Conservation (phyloP, 306 rosid genomes). For the Vachellia pachyceras region DNA sequence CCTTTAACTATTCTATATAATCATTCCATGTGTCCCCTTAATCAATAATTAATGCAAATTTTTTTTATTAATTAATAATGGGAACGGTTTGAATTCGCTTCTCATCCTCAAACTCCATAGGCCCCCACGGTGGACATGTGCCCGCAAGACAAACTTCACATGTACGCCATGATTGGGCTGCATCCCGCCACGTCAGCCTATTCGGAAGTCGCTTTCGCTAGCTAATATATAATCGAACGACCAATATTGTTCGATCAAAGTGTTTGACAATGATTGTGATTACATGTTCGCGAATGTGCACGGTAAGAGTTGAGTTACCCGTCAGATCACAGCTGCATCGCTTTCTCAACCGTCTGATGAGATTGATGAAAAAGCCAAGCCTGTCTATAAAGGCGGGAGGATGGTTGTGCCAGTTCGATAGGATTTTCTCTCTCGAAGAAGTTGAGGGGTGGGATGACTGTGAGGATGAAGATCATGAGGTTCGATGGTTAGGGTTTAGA, state of each 20-base stretch:
- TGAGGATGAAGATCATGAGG: background rate
- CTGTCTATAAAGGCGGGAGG: slow-evolving; percentile 30
- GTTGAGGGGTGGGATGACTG: slow-evolving; percentile 7
- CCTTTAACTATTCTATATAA: background rate
- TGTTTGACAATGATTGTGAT: background rate
- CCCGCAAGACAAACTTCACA: slow-evolving; percentile 25
- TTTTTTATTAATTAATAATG: background rate
- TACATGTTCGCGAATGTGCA: slow-evolving; percentile 22
- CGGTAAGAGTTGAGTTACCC: background rate
- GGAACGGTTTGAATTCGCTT: background rate
- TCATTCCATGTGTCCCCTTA: background rate
- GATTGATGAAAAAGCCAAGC: background rate
- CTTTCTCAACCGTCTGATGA: slow-evolving; percentile 30
- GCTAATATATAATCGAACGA: background rate
- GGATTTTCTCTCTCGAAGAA: slow-evolving; percentile 22
- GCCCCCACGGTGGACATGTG: slow-evolving; percentile 27
- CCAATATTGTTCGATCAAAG: background rate
- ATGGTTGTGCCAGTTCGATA: background rate
- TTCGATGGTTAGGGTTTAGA: slow-evolving; percentile 31
- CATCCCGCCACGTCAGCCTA: slow-evolving; percentile 38
- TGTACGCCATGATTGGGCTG: slow-evolving; percentile 46
- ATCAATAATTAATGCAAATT: background rate
- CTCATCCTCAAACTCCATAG: background rate
- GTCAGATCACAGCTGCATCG: background rate
- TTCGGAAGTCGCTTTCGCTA: background rate